Conservation (phyloP, 176 grass and related monocot genomes). For the Zea luxurians region DNA sequence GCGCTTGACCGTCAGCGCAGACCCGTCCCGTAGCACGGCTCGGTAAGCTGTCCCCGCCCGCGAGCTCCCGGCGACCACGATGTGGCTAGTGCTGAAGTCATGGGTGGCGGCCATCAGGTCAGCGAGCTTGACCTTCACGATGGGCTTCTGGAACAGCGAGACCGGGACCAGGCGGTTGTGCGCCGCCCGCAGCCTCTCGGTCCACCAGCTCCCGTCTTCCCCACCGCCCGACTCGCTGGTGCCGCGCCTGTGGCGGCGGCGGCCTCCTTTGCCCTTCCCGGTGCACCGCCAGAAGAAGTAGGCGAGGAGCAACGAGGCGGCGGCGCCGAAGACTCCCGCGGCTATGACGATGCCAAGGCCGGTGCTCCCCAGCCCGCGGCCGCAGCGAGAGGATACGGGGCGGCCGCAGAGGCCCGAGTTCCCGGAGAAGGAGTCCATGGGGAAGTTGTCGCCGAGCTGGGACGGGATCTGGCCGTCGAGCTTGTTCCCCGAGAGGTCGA, state of each 20-base stretch:
- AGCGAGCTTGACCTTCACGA: slow-evolving; percentile 93
- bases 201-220: slow-evolving; percentile 87
- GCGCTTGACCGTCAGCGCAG: slow-evolving; percentile 84
- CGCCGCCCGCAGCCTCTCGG: slow-evolving; percentile 64
- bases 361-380: slow-evolving; percentile 34
- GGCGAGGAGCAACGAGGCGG: slow-evolving; percentile 66
- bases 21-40: slow-evolving; percentile 79
- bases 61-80: slow-evolving; percentile 79
- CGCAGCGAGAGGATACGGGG: slow-evolving; percentile 51
- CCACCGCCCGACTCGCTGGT: slow-evolving; percentile 22
- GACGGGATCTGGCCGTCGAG: slow-evolving; percentile 68
- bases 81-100: slow-evolving; percentile 75
- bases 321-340: slow-evolving; percentile 83
- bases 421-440: slow-evolving; percentile 40
- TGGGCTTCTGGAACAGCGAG: slow-evolving; percentile 96
- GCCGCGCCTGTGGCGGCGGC: slow-evolving; percentile 25
- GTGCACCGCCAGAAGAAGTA: slow-evolving; percentile 81
- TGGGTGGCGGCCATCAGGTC: slow-evolving; percentile 86
- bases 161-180: slow-evolving; percentile 78
- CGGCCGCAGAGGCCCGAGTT: slow-evolving; percentile 72
- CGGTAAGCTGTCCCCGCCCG: slow-evolving; percentile 79
- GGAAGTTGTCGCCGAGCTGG: slow-evolving; percentile 48
- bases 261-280: slow-evolving; percentile 41
- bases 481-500: slow-evolving; percentile 70
- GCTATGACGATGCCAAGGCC: slow-evolving; percentile 72